Conservation (phyloP, 306 rosid genomes). For the Lablab purpureus region DNA sequence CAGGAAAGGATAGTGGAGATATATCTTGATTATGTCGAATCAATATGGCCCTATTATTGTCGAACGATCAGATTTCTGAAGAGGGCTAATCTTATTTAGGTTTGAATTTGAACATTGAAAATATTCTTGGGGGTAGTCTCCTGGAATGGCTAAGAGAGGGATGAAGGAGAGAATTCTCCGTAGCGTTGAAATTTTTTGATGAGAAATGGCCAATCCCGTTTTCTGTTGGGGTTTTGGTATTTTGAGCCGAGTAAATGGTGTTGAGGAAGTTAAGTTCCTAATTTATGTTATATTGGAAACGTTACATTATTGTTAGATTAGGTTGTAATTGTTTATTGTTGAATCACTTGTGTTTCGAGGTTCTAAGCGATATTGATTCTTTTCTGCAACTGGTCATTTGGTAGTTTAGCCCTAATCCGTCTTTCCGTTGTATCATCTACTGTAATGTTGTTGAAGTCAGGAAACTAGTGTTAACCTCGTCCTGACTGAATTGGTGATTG, state of each 20-base stretch:
- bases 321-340: conserved; percentile 43
- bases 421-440: background rate
- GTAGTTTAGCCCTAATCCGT: background rate
- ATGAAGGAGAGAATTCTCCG: conserved; percentile 43
- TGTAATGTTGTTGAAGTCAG: background rate
- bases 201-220: conserved; percentile 61
- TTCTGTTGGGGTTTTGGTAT: conserved; percentile 61
- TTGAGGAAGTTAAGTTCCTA: conserved; percentile 49
- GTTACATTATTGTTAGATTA: conserved; percentile 55
- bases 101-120: conserved; percentile 46
- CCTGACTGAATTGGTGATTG: background rate
- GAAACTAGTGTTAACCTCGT: background rate
- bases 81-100: conserved; percentile 82
- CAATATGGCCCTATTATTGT: conserved; percentile 87
- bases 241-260: conserved; percentile 54
- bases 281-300: conserved; percentile 52
- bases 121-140: conserved; percentile 49
- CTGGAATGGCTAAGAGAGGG: conserved; percentile 36
- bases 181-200: conserved; percentile 45
- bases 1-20: conserved; percentile 62
- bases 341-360: conserved; percentile 41
- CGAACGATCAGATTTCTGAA: conserved; percentile 79
- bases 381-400: conserved; percentile 16
- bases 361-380: conserved; percentile 41
- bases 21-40: conserved; percentile 85